phyloP scores from a whole-genome alignment of 495 filamentous ascomycete genomes.

The Podospora pseudoanserina region DNA sequence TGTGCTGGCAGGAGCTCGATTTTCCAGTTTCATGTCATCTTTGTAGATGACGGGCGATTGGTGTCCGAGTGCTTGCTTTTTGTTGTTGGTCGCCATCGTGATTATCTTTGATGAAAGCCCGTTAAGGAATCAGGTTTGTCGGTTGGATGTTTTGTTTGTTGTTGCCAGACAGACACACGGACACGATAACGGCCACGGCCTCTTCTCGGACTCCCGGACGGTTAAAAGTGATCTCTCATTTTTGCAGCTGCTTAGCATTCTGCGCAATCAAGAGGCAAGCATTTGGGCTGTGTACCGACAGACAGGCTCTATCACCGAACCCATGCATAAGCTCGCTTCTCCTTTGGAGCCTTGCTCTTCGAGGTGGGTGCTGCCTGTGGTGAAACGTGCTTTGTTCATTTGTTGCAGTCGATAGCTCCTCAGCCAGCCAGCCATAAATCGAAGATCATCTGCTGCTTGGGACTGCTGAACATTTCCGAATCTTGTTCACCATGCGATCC shows the following conservation, averaged over 20 bases:
- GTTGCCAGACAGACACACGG: background rate
- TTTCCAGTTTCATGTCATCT: constrained; percentile 25
- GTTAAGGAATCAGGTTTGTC: constrained; percentile 5
- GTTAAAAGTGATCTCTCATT: constrained; percentile 16
- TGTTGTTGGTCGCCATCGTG: background rate
- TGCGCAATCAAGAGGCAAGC: background rate
- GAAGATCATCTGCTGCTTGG: background rate
- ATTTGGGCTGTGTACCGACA: background rate
- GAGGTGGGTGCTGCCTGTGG: constrained; percentile 1
- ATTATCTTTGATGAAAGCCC: background rate
- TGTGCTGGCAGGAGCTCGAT: constrained; percentile 27
- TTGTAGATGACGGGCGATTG: constrained; percentile 18
- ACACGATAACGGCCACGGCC: too few species aligned
- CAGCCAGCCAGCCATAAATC: constrained; percentile 4
- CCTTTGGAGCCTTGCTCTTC: background rate
- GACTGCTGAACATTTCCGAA: background rate
- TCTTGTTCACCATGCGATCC: background rate
- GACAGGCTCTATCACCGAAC: constrained; percentile 5
- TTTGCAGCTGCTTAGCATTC: too few species aligned
- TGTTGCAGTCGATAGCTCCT: background rate
- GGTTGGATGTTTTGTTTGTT: background rate
- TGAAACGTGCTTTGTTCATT: constrained; percentile 7
- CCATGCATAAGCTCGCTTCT: constrained; percentile 2
- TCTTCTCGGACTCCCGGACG: constrained; percentile 21
- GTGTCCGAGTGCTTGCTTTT: constrained; percentile 4